A percentile compares a stretch with the other conserved stretches of the same genome.
These are phyloP conservation scores for Cladosporium sp. DNA, from an alignment of 2,329 filamentous ascomycete species.

Conservation along the genomic window DNA sequence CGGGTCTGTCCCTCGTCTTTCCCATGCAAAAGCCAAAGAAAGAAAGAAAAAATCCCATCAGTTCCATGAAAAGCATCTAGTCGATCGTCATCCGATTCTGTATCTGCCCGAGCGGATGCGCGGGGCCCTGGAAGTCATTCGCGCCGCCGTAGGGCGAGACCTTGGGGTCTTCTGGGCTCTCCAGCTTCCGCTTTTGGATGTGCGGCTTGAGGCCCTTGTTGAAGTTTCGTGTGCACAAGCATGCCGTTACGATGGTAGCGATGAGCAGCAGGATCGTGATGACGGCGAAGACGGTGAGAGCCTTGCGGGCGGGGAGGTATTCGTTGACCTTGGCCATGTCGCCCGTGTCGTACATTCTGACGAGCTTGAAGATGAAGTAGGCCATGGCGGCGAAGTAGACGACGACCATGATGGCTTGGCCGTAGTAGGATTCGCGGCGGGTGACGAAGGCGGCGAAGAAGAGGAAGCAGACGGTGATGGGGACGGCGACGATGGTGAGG, in stretches of 20 bases:
- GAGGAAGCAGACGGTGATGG: slow-evolving; percentile 83
- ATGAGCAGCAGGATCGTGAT: slow-evolving; percentile 86
- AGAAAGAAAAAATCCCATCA: too few species aligned
- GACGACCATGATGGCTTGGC: slow-evolving; percentile 71
- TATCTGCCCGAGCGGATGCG: slow-evolving; percentile 26
- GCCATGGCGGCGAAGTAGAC: slow-evolving; percentile 83
- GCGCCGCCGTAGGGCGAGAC: slow-evolving; percentile 12
- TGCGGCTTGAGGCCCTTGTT: slow-evolving; percentile 82
- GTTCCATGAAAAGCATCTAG: slow-evolving; percentile 17
- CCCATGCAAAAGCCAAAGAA: too few species aligned
- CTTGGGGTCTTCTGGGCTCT: neutral
- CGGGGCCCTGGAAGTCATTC: slow-evolving; percentile 20
- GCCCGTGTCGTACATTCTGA: slow-evolving; percentile 77
- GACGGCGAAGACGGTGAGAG: slow-evolving; percentile 86
- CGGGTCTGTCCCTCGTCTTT: too few species aligned
- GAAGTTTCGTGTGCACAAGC: slow-evolving; percentile 87
- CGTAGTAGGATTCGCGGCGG: slow-evolving; percentile 69
- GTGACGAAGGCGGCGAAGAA: slow-evolving; percentile 80
- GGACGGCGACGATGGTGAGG: slow-evolving; percentile 82
- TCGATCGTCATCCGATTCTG: slow-evolving; percentile 43
- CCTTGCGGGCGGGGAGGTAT: slow-evolving; percentile 75
- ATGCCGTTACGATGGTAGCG: slow-evolving; percentile 79
- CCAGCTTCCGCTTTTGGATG: slow-evolving; percentile 54
- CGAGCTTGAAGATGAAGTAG: slow-evolving; percentile 97
- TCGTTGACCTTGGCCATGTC: slow-evolving; percentile 30